phyloP scores from a whole-genome alignment of 805 yeast species.

The Metschnikowia lochheadii region DNA sequence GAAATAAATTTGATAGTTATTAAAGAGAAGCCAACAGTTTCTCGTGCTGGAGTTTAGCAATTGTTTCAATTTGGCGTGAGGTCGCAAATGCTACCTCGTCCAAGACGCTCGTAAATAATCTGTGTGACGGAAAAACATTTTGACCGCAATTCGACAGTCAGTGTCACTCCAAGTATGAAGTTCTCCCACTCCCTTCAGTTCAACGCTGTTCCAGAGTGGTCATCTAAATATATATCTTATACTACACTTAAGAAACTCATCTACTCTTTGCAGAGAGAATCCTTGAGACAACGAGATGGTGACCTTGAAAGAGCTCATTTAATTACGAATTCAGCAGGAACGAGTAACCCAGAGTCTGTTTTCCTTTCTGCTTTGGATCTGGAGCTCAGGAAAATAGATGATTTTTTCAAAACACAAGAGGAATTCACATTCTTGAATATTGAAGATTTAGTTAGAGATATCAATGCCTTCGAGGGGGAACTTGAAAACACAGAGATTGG shows the following conservation, averaged over 20 bases:
- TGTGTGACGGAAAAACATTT: constrained; percentile 1
- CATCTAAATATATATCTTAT: constrained; percentile 85
- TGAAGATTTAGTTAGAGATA: constrained; percentile 56
- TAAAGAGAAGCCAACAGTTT: not conserved
- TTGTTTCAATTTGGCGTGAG: not conserved
- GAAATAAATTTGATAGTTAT: not conserved
- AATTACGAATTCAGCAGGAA: constrained; percentile 18
- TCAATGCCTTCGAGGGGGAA: constrained; percentile 54
- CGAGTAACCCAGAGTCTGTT: constrained; percentile 48
- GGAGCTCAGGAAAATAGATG: constrained; percentile 72
- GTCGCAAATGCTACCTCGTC: not conserved
- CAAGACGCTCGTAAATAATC: constrained; percentile 1
- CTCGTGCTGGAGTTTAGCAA: not conserved
- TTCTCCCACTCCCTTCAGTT: constrained; percentile 93
- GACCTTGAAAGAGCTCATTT: constrained; percentile 30
- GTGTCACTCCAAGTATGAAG: constrained; percentile 54
- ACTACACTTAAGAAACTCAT: constrained; percentile 82
- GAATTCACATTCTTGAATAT: constrained; percentile 49
- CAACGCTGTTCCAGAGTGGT: constrained; percentile 98
- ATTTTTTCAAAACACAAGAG: constrained; percentile 69
- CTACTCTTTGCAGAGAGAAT: constrained; percentile 74
- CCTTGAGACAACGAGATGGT: constrained; percentile 23
- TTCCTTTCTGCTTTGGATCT: constrained; percentile 71
- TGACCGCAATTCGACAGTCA: not conserved
- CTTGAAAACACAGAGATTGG: constrained; percentile 11